Percentiles rank a stretch among this genome's conserved stretches.
Evolutionary conservation across 2,329 filamentous ascomycete genomes (phyloP).

Genomic region (Diaporthe caulivora): DNA sequence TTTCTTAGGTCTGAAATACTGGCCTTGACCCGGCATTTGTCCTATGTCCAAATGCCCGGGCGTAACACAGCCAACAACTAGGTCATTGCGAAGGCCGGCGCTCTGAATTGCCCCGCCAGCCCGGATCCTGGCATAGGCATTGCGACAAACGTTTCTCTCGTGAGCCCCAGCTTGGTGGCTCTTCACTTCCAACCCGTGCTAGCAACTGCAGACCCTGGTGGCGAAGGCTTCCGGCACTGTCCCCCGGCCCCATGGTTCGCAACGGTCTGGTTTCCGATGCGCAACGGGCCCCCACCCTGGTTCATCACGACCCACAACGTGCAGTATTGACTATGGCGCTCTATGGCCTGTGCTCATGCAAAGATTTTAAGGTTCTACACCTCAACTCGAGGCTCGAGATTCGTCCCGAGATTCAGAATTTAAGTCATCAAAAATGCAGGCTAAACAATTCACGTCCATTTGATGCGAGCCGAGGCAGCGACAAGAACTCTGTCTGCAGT

Average conservation of each 20-base stretch:
- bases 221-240: constrained; percentile 12
- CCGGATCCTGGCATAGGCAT: constrained; percentile 8
- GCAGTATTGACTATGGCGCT: constrained; percentile 1
- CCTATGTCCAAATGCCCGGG: background rate
- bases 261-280: constrained; percentile 23
- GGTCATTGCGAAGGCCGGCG: background rate
- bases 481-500: constrained; percentile 27
- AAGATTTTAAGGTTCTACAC: constrained; percentile 13
- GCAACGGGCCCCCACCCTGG: constrained; percentile 6
- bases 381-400: constrained; percentile 18
- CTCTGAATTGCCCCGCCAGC: constrained; percentile 21
- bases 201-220: constrained; percentile 6
- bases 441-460: constrained; percentile 16
- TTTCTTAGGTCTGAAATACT: background rate
- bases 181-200: background rate
- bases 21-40: constrained; percentile 12
- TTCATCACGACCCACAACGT: constrained; percentile 12
- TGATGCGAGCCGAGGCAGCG: constrained; percentile 25
- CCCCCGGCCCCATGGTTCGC: constrained; percentile 26
- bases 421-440: constrained; percentile 10
- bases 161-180: constrained; percentile 15
- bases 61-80: constrained; percentile 3
- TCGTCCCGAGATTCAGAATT: constrained; percentile 18
- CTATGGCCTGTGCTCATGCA: constrained; percentile 16
- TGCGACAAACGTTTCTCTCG: background rate